Conservation (phyloP, 2,329 filamentous ascomycete genomes). For the Stagonosporopsis tanaceti region DNA sequence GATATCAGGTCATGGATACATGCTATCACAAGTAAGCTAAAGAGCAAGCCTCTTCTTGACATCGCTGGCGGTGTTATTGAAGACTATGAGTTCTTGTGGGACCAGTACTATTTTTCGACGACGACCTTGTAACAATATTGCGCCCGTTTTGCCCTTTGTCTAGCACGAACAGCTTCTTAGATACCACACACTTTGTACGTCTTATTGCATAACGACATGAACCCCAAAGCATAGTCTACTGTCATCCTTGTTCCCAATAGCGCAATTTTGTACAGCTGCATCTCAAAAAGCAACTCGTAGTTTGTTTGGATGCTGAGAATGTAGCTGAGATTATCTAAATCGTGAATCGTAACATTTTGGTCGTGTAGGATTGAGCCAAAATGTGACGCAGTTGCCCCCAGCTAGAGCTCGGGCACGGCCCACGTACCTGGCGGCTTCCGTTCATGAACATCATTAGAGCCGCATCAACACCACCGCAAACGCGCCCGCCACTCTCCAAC, state of each 20-base stretch:
- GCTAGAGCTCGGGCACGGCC: constrained; percentile 24
- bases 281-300: no score
- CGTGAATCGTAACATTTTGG: no score
- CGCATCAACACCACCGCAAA: constrained; percentile 43
- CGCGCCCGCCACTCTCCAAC: constrained; percentile 27
- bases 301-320: no score
- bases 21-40: constrained; percentile 74
- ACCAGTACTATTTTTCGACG: constrained; percentile 91
- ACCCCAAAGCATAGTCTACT: neutral
- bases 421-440: constrained; percentile 22
- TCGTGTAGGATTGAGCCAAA: neutral
- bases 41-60: constrained; percentile 76
- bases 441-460: constrained; percentile 44
- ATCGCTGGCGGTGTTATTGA: constrained; percentile 87
- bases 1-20: constrained; percentile 65
- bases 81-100: constrained; percentile 98
- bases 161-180: constrained; percentile 21
- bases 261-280: neutral
- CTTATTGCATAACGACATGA: constrained; percentile 4
- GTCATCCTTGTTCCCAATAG: neutral
- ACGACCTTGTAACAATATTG: constrained; percentile 59
- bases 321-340: no score
- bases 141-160: neutral
- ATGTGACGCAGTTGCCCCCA: constrained; percentile 34
- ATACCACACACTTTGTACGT: constrained; percentile 30